Percentiles rank a stretch among this genome's conserved stretches.
phyloP scores from a whole-genome alignment of 345 rosid genomes.

The Rhizophora apiculata region DNA sequence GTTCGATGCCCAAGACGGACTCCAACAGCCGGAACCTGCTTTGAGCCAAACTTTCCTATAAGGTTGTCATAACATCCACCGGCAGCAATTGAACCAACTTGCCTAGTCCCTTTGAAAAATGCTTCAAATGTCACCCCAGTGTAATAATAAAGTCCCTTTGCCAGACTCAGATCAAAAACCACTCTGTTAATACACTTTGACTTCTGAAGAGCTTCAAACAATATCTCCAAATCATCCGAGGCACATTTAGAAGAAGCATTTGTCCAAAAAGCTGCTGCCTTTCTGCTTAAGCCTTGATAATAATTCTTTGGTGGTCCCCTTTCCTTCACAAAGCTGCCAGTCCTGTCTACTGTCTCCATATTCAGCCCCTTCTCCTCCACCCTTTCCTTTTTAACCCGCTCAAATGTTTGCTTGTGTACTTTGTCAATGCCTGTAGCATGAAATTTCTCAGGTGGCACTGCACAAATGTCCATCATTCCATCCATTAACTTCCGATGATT shows the following conservation, averaged over 20 bases:
- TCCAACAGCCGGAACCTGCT: constrained; percentile 92
- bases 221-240: constrained; percentile 61
- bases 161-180: constrained; percentile 93
- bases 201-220: constrained; percentile 81
- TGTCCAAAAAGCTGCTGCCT: constrained; percentile 55
- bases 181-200: constrained; percentile 71
- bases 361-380: constrained; percentile 86
- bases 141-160: constrained; percentile 97
- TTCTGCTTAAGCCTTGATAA: constrained; percentile 53
- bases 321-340: constrained; percentile 72
- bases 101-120: constrained; percentile 48
- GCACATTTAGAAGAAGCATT: constrained; percentile 58
- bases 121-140: constrained; percentile 95
- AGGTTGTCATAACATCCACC: constrained; percentile 97
- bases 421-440: constrained; percentile 90
- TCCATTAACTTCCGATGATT: constrained; percentile 88
- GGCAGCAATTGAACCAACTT: constrained; percentile 95
- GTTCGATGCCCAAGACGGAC: constrained; percentile 87
- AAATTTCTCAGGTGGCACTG: constrained; percentile 87
- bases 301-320: constrained; percentile 68
- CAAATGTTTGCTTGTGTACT: constrained; percentile 81
- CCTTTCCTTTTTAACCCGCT: constrained; percentile 87
- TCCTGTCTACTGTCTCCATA: constrained; percentile 64
- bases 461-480: constrained; percentile 95
- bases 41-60: constrained; percentile 79